Conservation (phyloP, 164 flowering plant species). For the Nymphaea colorata region DNA sequence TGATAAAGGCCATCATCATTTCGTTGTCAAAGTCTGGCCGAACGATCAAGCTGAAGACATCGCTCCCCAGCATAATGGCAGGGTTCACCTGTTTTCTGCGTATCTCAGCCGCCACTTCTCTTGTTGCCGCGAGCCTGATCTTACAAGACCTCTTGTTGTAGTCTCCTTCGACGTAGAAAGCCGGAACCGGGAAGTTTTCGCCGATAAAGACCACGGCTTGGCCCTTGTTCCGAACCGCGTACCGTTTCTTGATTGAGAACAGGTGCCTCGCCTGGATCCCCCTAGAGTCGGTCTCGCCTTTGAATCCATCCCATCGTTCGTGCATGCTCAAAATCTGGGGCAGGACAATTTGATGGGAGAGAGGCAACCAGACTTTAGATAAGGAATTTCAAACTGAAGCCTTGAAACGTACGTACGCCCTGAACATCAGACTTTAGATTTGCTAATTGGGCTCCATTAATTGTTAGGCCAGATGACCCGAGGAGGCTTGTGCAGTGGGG, state of each 20-base stretch:
- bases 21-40: conserved; percentile 29
- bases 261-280: conserved; percentile 6
- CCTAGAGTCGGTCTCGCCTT: conserved; percentile 21
- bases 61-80: conserved; percentile 29
- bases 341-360: too few relatives aligned
- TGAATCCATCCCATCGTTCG: conserved; percentile 39
- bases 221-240: conserved; percentile 8
- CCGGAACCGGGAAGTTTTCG: conserved; percentile 8
- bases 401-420: too few relatives aligned
- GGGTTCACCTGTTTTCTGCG: conserved; percentile 37
- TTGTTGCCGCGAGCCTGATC: conserved; percentile 13
- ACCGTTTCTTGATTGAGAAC: conserved; percentile 35
- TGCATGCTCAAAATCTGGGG: conserved; percentile 38
- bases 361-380: too few relatives aligned
- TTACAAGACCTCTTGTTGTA: conserved; percentile 33
- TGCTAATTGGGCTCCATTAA: too few relatives aligned
- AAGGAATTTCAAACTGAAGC: too few relatives aligned
- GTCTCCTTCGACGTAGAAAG: conserved; percentile 36
- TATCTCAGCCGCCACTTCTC: conserved; percentile 35
- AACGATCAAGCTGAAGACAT: conserved; percentile 39
- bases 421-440: too few relatives aligned
- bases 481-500: too few relatives aligned
- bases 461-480: too few relatives aligned
- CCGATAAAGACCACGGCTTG: conserved; percentile 31
- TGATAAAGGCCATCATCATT: conserved; percentile 45